These are phyloP conservation scores for Bacidia gigantensis DNA, from an alignment of 495 filamentous ascomycete genomes.

Conservation along the genomic window DNA sequence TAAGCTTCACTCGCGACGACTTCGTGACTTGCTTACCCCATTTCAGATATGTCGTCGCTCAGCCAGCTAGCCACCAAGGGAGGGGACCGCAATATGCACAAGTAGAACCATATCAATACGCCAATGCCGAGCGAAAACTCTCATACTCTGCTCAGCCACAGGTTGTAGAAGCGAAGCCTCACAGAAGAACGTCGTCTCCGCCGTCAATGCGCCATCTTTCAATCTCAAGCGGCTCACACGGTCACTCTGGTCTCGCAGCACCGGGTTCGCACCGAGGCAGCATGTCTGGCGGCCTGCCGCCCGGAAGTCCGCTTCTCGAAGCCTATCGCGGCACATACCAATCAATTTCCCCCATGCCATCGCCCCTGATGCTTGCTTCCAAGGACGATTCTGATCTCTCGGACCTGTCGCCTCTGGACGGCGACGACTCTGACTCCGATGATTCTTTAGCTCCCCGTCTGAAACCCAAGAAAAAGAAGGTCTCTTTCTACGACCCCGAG, in stretches of 20 bases:
- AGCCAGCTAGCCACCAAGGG: conserved; percentile 15
- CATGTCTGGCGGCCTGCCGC: conserved; percentile 32
- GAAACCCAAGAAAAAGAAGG: conserved; percentile 19
- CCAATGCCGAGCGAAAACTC: conserved; percentile 14
- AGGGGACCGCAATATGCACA: conserved; percentile 16
- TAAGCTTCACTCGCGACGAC: conserved; percentile 13
- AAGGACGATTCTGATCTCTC: conserved; percentile 36
- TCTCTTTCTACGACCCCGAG: conserved; percentile 58
- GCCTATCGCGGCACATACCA: conserved; percentile 93
- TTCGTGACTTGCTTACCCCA: neutral
- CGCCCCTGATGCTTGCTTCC: conserved; percentile 42
- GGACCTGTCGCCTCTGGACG: conserved; percentile 31
- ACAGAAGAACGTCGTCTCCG: conserved; percentile 17
- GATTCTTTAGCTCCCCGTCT: conserved; percentile 5
- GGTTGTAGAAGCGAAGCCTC: conserved; percentile 31
- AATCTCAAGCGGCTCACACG: conserved; percentile 21
- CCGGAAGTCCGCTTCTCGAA: conserved; percentile 74
- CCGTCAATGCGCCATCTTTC: conserved; percentile 32
- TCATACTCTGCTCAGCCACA: conserved; percentile 17
- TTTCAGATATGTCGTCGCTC: conserved; percentile 16
- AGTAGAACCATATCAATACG: conserved; percentile 21
- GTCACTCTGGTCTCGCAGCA: conserved; percentile 13
- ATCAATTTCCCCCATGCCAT: conserved; percentile 88
- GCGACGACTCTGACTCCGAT: conserved; percentile 16
- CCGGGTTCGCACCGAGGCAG: conserved; percentile 19